Percentiles rank a stretch among this genome's conserved stretches.
These are phyloP conservation scores for Pichia sp. DNA, from an alignment of 1,139 yeast genomes.

Conservation along the genomic window DNA sequence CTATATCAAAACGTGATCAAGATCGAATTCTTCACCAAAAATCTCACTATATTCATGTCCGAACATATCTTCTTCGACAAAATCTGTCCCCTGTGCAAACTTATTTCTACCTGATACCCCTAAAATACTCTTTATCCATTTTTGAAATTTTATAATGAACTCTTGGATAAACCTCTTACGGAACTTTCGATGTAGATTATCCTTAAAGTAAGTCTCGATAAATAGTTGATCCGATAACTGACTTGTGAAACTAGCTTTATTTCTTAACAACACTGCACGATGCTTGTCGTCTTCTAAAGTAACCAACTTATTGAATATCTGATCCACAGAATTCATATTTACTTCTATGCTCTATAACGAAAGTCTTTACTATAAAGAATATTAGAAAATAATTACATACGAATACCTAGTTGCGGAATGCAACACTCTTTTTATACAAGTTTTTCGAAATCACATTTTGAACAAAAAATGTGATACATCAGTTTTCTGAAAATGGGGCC, in stretches of 20 bases:
- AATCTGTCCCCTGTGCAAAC: neutral
- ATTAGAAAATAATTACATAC: neutral
- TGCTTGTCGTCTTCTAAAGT: neutral
- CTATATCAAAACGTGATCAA: conserved; percentile 10
- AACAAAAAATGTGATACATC: conserved; percentile 1
- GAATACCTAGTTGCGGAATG: neutral
- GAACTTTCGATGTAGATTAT: neutral
- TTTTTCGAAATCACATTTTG: too few relatives aligned
- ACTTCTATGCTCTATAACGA: too few relatives aligned
- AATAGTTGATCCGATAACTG: conserved; percentile 9
- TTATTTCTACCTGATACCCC: neutral
- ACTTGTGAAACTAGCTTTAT: conserved; percentile 14
- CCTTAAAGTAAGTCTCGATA: conserved; percentile 1
- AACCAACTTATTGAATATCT: neutral
- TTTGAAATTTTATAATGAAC: neutral
- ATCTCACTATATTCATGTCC: conserved; percentile 6
- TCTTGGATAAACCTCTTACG: neutral
- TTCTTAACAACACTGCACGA: conserved; percentile 4
- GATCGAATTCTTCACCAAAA: conserved; percentile 10
- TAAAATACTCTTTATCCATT: conserved; percentile 2
- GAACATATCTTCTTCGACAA: conserved; percentile 7
- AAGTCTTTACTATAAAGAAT: too few relatives aligned
- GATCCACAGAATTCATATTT: conserved; percentile 1
- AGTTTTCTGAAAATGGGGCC: conserved; percentile 54
- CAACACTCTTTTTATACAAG: too few relatives aligned